Percentiles rank a stretch among this genome's conserved stretches.
Conservation (phyloP, 1,284 basidiomycete genomes). For the Chalciporus sp. region DNA sequence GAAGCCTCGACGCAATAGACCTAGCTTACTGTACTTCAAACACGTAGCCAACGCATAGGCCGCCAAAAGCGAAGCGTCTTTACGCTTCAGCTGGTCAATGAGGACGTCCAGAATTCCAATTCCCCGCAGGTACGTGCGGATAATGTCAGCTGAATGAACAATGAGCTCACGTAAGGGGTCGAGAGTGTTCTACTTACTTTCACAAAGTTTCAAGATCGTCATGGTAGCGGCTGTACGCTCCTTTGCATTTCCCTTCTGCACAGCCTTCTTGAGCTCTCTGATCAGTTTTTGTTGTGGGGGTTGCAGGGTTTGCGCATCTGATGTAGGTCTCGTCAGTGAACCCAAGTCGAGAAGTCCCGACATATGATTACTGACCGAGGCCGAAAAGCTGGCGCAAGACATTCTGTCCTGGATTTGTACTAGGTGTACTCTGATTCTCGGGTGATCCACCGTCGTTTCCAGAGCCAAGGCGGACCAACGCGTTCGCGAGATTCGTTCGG, state of each 20-base stretch:
- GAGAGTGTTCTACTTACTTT: conserved; percentile 5
- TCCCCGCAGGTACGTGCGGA: conserved; percentile 5
- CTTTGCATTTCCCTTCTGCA: neutral
- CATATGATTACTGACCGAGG: conserved; percentile 14
- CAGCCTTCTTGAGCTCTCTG: conserved; percentile 7
- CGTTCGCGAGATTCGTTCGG: conserved; percentile 21
- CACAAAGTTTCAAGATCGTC: conserved; percentile 19
- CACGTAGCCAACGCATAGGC: conserved; percentile 20
- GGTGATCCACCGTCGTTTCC: neutral
- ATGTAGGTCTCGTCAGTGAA: neutral
- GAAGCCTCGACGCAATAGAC: neutral
- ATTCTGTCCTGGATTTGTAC: conserved; percentile 1
- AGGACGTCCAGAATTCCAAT: conserved; percentile 5
- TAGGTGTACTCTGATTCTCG: neutral
- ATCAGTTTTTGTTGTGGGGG: conserved; percentile 8
- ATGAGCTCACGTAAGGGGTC: neutral
- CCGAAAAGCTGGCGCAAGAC: conserved; percentile 20
- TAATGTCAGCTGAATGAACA: neutral
- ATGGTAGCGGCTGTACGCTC: conserved; percentile 27
- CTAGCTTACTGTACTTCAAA: conserved; percentile 17
- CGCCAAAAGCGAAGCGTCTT: conserved; percentile 9
- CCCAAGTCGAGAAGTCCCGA: neutral
- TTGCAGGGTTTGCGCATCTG: conserved; percentile 9
- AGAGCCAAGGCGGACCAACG: conserved; percentile 9
- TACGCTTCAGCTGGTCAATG: conserved; percentile 12